Evolutionary conservation across 148 eudicot species (phyloP).

Genomic region (Chenopodium berlandieri): DNA sequence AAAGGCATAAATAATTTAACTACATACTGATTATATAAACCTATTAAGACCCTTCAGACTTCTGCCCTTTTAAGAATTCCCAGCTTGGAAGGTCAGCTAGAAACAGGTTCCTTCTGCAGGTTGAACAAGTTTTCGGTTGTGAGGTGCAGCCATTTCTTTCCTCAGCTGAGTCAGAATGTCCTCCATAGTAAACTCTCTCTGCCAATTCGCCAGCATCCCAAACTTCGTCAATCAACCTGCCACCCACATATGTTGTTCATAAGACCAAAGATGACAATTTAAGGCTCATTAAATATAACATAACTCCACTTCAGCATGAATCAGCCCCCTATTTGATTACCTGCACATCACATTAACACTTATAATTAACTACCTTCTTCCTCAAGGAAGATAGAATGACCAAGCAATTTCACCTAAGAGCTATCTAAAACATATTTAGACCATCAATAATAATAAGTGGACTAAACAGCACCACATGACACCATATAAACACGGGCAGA

Average conservation of each 20-base stretch:
- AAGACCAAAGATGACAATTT: neutral
- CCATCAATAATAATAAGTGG: neutral
- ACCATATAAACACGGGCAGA: neutral
- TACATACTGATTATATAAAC: conserved; percentile 31
- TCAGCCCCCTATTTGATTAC: neutral
- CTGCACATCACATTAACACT: neutral
- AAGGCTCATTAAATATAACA: neutral
- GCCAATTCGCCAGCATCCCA: conserved; percentile 59
- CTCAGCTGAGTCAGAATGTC: conserved; percentile 53
- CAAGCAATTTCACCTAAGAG: neutral
- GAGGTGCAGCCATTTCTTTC: conserved; percentile 53
- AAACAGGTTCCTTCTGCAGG: conserved; percentile 62
- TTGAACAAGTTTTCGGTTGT: conserved; percentile 59
- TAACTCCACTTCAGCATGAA: neutral
- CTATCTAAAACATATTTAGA: neutral
- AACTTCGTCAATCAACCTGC: conserved; percentile 63
- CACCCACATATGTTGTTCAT: neutral
- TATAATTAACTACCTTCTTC: too few relatives aligned
- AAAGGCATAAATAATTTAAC: conserved; percentile 22
- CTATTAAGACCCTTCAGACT: conserved; percentile 6
- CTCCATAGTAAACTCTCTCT: conserved; percentile 57
- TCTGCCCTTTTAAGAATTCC: conserved; percentile 15
- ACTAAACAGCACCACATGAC: neutral
- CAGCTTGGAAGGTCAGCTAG: conserved; percentile 28
- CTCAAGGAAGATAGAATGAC: too few relatives aligned